Conservation (phyloP, 495 filamentous ascomycete genomes). For the Hypoxylon intermedium region DNA sequence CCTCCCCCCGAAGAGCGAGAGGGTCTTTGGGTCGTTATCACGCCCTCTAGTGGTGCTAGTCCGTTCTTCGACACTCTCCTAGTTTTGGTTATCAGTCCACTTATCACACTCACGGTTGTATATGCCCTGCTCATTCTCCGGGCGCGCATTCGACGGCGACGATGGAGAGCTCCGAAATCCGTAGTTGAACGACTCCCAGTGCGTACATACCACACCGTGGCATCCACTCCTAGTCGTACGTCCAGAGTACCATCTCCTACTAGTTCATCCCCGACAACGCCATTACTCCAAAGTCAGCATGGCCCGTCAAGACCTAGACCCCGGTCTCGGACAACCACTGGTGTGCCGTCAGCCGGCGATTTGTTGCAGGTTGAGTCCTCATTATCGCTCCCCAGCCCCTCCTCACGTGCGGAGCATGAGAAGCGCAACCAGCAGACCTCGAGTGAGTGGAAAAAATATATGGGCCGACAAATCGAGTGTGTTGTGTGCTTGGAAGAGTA, state of each 20-base stretch:
- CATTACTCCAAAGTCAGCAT: conserved; percentile 69
- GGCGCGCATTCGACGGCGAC: conserved; percentile 83
- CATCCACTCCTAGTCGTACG: conserved; percentile 65
- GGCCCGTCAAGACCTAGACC: conserved; percentile 61
- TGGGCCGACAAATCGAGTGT: conserved; percentile 87
- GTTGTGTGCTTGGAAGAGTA: conserved; percentile 99
- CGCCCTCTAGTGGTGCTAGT: conserved; percentile 86
- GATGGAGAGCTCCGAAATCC: conserved; percentile 96
- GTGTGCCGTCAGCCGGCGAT: conserved; percentile 56
- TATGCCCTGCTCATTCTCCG: conserved; percentile 89
- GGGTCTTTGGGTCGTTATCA: conserved; percentile 94
- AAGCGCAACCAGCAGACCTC: conserved; percentile 58
- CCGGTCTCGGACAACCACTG: conserved; percentile 71
- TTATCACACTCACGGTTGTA: conserved; percentile 90
- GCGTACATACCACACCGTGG: conserved; percentile 88
- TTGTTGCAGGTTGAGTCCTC: conserved; percentile 47
- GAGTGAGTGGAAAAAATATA: conserved; percentile 80
- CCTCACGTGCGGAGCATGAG: conserved; percentile 49
- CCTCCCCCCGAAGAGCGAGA: conserved; percentile 61
- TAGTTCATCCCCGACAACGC: conserved; percentile 74
- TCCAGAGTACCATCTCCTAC: conserved; percentile 60
- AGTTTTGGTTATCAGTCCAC: conserved; percentile 88
- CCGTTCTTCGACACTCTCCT: conserved; percentile 96
- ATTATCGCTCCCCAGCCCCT: conserved; percentile 40
- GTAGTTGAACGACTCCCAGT: conserved; percentile 95